Evolutionary conservation across 306 rosid genomes (phyloP).

Genomic region (Dryas drummondii): DNA sequence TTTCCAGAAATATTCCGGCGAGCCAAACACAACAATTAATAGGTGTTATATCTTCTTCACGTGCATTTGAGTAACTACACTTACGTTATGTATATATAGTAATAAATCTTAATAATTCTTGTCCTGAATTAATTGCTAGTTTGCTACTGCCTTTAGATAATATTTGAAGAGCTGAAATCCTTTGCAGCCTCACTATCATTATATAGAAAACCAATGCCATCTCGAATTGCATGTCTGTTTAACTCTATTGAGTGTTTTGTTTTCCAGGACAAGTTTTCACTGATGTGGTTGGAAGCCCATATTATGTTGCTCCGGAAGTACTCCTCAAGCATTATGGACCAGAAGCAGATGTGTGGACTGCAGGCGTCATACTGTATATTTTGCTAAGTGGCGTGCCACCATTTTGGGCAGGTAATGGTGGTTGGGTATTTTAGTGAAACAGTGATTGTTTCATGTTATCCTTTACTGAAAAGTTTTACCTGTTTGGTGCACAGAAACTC

Average conservation of each 20-base stretch:
- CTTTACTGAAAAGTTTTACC: conserved; percentile 31
- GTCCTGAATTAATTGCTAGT: background rate
- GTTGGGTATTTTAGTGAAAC: conserved; percentile 6
- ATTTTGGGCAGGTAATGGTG: conserved; percentile 82
- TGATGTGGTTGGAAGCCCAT: conserved; percentile 96
- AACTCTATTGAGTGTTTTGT: conserved; percentile 24
- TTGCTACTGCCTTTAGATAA: conserved; percentile 3
- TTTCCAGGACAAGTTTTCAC: conserved; percentile 82
- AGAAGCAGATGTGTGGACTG: conserved; percentile 96
- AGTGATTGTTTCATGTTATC: conserved; percentile 20
- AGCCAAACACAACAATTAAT: too few relatives aligned
- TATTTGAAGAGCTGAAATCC: conserved; percentile 7
- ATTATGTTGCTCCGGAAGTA: conserved; percentile 98
- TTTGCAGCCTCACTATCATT: background rate
- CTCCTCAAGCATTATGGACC: conserved; percentile 94
- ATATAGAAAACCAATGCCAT: background rate
- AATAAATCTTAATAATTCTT: background rate
- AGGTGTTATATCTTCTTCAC: background rate
- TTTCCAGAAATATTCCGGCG: too few relatives aligned
- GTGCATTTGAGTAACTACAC: background rate
- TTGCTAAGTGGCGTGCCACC: conserved; percentile 94
- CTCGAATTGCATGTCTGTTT: conserved; percentile 24
- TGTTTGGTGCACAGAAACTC: conserved; percentile 76
- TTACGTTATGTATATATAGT: background rate
- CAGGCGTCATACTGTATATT: conserved; percentile 87